phyloP scores from a whole-genome alignment of 164 flowering plant species.

The Cinnamomum micranthum region DNA sequence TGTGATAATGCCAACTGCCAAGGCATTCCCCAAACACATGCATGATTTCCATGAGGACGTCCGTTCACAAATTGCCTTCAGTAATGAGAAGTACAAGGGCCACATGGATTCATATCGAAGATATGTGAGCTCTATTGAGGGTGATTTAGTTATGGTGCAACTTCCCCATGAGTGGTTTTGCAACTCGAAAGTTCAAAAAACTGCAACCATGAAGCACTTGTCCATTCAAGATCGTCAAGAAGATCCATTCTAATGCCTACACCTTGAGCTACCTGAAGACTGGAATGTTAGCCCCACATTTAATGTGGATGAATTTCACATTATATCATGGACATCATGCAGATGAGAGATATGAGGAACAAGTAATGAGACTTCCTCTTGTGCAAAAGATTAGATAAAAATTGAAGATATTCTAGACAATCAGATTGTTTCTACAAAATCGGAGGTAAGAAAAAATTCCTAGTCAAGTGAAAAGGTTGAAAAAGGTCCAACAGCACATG shows the following conservation, averaged over 20 bases:
- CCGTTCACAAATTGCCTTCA: background rate
- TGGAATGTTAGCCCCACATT: background rate
- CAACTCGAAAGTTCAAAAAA: background rate
- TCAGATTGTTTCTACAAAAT: background rate
- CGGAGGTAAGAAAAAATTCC: background rate
- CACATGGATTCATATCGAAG: background rate
- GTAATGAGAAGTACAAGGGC: background rate
- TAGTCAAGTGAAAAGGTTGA: background rate
- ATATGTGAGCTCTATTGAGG: background rate
- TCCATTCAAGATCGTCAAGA: background rate
- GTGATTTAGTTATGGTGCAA: background rate
- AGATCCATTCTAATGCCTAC: background rate
- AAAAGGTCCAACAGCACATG: background rate
- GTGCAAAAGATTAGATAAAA: no score
- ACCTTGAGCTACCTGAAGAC: background rate
- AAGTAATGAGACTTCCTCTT: background rate
- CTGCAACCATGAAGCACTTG: background rate
- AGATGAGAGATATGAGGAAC: background rate
- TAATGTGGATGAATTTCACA: background rate
- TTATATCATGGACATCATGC: background rate
- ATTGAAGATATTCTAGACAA: no score
- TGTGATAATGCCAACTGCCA: no score
- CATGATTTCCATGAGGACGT: background rate
- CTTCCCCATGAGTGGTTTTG: background rate
- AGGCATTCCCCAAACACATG: background rate